phyloP scores from a whole-genome alignment of 495 filamentous ascomycete genomes.

The Podospora comata region DNA sequence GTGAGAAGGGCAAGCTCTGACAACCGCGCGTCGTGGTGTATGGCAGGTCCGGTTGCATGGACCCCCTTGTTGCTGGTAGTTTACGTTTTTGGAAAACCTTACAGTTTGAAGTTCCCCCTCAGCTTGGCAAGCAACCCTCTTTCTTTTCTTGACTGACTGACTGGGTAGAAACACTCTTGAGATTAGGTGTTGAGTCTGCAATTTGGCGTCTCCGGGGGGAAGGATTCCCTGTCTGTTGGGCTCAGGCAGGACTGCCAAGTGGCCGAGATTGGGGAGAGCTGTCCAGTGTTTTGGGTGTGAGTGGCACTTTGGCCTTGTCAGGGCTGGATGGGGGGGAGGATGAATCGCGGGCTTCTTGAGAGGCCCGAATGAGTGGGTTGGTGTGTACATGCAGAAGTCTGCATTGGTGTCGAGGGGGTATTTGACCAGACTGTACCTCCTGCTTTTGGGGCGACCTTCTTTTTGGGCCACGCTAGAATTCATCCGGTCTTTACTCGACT shows the following conservation, averaged over 20 bases:
- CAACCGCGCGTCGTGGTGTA: neutral
- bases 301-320: neutral
- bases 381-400: neutral
- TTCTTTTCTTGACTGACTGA: neutral
- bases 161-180: neutral
- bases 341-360: neutral
- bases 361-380: neutral
- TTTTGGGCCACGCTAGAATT: neutral
- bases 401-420: neutral
- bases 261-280: neutral
- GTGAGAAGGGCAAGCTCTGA: neutral
- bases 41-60: neutral
- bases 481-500: neutral
- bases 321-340: neutral
- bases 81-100: neutral
- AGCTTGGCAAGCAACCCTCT: neutral
- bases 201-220: neutral
- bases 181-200: neutral
- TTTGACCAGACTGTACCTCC: neutral
- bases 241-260: neutral
- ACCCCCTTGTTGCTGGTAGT: neutral
- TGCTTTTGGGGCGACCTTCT: neutral
- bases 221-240: neutral
- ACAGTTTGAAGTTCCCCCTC: neutral
- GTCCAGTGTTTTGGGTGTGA: neutral